These are phyloP conservation scores for Fusarium setosum DNA, from an alignment of 2,329 filamentous ascomycete species.

Conservation along the genomic window DNA sequence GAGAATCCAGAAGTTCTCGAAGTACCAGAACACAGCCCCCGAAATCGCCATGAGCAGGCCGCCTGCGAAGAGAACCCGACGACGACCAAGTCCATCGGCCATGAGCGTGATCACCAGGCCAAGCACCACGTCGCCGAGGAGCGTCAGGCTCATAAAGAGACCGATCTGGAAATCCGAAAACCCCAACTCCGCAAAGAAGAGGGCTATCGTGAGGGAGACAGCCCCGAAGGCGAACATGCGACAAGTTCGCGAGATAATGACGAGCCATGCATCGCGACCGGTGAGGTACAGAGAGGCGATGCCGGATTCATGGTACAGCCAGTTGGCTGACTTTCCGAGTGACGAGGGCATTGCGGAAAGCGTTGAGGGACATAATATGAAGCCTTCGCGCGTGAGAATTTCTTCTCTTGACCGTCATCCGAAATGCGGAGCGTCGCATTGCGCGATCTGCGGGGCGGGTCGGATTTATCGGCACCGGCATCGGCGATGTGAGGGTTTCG, in stretches of 20 bases:
- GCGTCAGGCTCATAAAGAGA: slow-evolving; percentile 73
- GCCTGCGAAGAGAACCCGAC: slow-evolving; percentile 63
- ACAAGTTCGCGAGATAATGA: slow-evolving; percentile 51
- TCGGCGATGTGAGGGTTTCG: slow-evolving; percentile 19
- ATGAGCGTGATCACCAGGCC: slow-evolving; percentile 67
- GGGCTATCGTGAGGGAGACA: slow-evolving; percentile 69
- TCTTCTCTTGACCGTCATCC: no score
- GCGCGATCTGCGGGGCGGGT: slow-evolving; percentile 28
- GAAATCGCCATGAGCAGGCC: slow-evolving; percentile 67
- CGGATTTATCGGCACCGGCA: slow-evolving; percentile 28
- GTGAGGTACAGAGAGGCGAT: slow-evolving; percentile 58
- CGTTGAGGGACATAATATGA: background rate
- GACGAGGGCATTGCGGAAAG: slow-evolving; percentile 17
- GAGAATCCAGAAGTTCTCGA: slow-evolving; percentile 69
- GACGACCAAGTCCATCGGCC: slow-evolving; percentile 68
- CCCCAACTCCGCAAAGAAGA: slow-evolving; percentile 67
- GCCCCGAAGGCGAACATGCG: slow-evolving; percentile 75
- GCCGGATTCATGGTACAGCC: slow-evolving; percentile 60
- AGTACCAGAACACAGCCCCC: slow-evolving; percentile 64
- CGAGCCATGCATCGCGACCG: slow-evolving; percentile 50
- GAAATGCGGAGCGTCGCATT: slow-evolving; percentile 3
- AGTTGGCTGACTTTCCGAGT: slow-evolving; percentile 26
- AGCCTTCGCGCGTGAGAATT: no score
- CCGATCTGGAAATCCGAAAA: slow-evolving; percentile 70
- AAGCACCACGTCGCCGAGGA: slow-evolving; percentile 70